Evolutionary conservation across 257 asterid genomes (phyloP), one percentile per base, ranked within the genome.

Genomic region (Salvia rosmarinus): DNA sequence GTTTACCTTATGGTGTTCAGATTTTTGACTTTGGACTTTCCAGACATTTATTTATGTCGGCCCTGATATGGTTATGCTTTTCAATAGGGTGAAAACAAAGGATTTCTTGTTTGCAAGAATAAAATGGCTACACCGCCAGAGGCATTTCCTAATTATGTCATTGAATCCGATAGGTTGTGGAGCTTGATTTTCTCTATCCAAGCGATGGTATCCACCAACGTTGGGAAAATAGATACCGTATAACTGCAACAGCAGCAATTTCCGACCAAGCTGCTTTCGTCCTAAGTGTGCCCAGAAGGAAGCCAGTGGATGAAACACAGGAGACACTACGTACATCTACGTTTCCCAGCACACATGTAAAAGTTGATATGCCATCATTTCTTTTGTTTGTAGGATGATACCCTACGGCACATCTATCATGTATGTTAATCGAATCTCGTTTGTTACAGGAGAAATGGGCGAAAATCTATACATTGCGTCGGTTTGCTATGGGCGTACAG

Each of bases 281-380:
- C 54, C 78, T 91, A 49, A 91, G 98, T 16, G 70, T 81, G 35
- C 98, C 96, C 2, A 85, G 86, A 77, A 77, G 90, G 52, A 82
- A 83, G 61, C 88, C 85, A 2, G 25, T 70, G 32, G 96, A 89
- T 55, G 96, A 89, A 81, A 89, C 96, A 20, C 98, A 91, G 77
- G 98, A 91, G 81, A 91, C 96, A 0, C 94, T 89, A 5, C 96
- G 95, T 2, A 91, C 98, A 17, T 83, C 96, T 25, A 91, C 89
- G 71, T 91, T 91, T 66, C 98, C 98, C 6, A 86, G 92, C 66
- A 50, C 73, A 12, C 96, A 89, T 52, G 87, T 89, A 46, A 92
- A 88, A 96, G 98, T 88, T 55, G 25, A 47, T 59, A 4, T 8
- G 5, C 59, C 30, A 2, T 54, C 42, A 32, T 30, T 9, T 61